phyloP scores from a whole-genome alignment of 2,329 filamentous ascomycete species.

The Reticulascus tulasneorum region DNA sequence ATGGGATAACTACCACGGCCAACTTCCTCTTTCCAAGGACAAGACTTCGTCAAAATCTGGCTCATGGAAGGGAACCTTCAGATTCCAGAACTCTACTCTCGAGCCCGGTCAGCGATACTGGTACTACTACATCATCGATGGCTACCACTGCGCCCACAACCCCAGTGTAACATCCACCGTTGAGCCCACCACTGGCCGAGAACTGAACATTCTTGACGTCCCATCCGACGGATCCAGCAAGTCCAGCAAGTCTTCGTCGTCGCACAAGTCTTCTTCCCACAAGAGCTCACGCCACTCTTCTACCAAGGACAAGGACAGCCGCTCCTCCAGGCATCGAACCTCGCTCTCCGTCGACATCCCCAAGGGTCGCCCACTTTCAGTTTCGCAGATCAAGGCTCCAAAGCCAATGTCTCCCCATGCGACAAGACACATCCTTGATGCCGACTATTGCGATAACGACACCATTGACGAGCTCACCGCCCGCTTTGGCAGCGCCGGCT shows the following conservation, averaged over 20 bases:
- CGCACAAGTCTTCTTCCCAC: conserved; percentile 43
- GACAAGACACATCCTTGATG: conserved; percentile 80
- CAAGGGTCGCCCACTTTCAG: conserved; percentile 83
- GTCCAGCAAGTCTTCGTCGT: conserved; percentile 38
- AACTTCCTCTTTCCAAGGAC: conserved; percentile 92
- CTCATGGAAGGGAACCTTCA: conserved; percentile 94
- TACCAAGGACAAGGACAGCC: conserved; percentile 34
- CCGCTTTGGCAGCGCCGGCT: conserved; percentile 62
- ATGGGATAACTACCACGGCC: conserved; percentile 95
- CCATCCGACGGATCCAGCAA: conserved; percentile 47
- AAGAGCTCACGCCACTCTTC: conserved; percentile 28
- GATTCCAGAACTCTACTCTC: conserved; percentile 84
- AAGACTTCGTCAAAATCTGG: conserved; percentile 77
- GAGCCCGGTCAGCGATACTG: conserved; percentile 92
- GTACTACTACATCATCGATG: conserved; percentile 99
- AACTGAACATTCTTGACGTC: conserved; percentile 96
- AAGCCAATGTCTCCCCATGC: conserved; percentile 86
- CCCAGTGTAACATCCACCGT: conserved; percentile 83
- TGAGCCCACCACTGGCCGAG: conserved; percentile 94
- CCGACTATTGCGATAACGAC: conserved; percentile 69
- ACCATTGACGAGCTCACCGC: conserved; percentile 75
- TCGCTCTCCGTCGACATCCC: conserved; percentile 64
- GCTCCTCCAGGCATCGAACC: conserved; percentile 43
- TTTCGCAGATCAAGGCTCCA: conserved; percentile 85
- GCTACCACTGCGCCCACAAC: conserved; percentile 97